These are phyloP conservation scores for Kodamaea neixiangensis DNA, from an alignment of 805 yeast genomes.

Conservation along the genomic window DNA sequence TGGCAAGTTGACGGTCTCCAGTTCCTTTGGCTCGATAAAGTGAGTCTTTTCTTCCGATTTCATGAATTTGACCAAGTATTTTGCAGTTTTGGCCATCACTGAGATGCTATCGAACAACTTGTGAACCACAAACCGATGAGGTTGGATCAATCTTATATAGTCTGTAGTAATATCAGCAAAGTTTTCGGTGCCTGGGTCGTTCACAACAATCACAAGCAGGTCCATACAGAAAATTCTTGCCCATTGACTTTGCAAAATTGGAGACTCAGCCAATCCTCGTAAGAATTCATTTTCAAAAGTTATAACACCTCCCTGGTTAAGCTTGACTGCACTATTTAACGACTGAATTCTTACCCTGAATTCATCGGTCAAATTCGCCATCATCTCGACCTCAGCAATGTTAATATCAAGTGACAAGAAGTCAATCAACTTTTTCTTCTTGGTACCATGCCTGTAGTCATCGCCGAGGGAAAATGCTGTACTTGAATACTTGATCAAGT, in stretches of 20 bases:
- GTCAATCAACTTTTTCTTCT: neutral
- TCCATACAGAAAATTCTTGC: constrained; percentile 46
- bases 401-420: constrained; percentile 10
- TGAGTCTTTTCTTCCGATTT: constrained; percentile 17
- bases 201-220: constrained; percentile 13
- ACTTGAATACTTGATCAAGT: constrained; percentile 11
- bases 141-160: constrained; percentile 36
- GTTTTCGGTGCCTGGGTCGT: constrained; percentile 11
- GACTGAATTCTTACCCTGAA: constrained; percentile 51
- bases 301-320: constrained; percentile 11
- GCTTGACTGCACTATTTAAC: constrained; percentile 17
- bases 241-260: constrained; percentile 50
- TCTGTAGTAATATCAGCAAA: constrained; percentile 21
- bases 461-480: neutral
- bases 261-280: constrained; percentile 55
- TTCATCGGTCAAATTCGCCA: constrained; percentile 47
- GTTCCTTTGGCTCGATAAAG: constrained; percentile 32
- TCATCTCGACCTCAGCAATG: constrained; percentile 20
- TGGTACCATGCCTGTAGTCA: neutral
- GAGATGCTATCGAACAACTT: constrained; percentile 41
- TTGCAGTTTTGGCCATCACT: constrained; percentile 32
- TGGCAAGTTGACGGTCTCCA: constrained; percentile 31
- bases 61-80: constrained; percentile 33
- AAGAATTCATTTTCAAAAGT: constrained; percentile 24
- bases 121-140: constrained; percentile 39